Conservation (phyloP, 1,139 yeast genomes). For the Protomyces gravidus region DNA sequence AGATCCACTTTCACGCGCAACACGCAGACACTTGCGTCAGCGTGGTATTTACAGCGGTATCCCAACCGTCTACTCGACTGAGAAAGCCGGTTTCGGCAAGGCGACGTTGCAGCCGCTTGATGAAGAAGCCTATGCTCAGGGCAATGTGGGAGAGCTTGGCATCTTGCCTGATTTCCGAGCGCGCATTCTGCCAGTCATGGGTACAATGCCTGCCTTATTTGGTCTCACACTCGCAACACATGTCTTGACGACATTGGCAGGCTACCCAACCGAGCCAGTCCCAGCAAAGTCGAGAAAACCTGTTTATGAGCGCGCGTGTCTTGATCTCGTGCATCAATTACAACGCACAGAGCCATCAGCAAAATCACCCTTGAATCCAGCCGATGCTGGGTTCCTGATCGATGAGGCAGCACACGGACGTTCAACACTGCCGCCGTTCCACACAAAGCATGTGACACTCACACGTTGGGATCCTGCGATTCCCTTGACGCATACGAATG, state of each 20-base stretch:
- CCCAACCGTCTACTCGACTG: slow-evolving; percentile 87
- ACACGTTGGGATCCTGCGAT: slow-evolving; percentile 71
- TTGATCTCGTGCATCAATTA: slow-evolving; percentile 77
- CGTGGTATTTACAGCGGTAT: slow-evolving; percentile 71
- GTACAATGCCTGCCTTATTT: slow-evolving; percentile 94
- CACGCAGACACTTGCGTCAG: slow-evolving; percentile 73
- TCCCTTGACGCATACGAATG: slow-evolving; percentile 58
- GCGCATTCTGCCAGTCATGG: slow-evolving; percentile 86
- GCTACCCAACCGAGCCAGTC: slow-evolving; percentile 55
- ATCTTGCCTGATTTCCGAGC: slow-evolving; percentile 87
- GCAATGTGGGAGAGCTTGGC: slow-evolving; percentile 79
- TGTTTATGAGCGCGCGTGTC: slow-evolving; percentile 74
- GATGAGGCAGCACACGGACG: slow-evolving; percentile 92
- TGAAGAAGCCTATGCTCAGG: slow-evolving; percentile 71
- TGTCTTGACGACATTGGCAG: slow-evolving; percentile 71
- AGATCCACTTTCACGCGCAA: slow-evolving; percentile 86
- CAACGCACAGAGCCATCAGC: slow-evolving; percentile 61
- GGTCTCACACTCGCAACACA: slow-evolving; percentile 87
- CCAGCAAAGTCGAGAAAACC: slow-evolving; percentile 89
- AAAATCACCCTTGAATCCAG: slow-evolving; percentile 41
- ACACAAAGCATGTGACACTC: slow-evolving; percentile 74
- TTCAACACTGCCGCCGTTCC: slow-evolving; percentile 50
- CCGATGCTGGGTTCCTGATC: slow-evolving; percentile 75
- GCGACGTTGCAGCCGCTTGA: slow-evolving; percentile 80
- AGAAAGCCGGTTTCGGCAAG: slow-evolving; percentile 92